These are phyloP conservation scores for Annulohypoxylon truncatum DNA, from an alignment of 2,329 filamentous ascomycete genomes.

Conservation along the genomic window DNA sequence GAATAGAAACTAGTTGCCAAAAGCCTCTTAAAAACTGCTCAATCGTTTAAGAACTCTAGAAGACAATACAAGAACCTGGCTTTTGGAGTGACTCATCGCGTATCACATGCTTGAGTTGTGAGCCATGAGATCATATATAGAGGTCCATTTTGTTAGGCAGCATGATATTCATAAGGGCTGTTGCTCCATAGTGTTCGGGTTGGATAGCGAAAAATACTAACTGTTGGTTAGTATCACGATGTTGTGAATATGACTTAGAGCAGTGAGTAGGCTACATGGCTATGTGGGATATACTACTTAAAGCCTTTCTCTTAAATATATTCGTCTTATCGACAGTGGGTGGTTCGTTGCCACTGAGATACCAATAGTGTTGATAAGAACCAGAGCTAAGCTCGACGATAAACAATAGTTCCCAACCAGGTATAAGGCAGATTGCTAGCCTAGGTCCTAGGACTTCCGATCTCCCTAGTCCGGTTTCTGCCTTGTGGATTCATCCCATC, in stretches of 20 bases:
- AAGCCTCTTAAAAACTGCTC: too few species aligned
- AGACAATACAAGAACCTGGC: too few species aligned
- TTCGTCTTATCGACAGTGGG: too few species aligned
- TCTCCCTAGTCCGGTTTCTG: background rate
- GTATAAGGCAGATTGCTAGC: background rate
- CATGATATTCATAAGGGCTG: too few species aligned
- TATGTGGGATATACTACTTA: background rate
- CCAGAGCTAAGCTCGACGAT: background rate
- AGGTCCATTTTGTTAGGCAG: too few species aligned
- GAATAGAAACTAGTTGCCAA: too few species aligned
- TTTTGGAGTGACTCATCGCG: too few species aligned
- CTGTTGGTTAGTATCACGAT: background rate
- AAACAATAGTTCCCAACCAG: background rate
- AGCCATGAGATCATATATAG: too few species aligned
- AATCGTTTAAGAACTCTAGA: too few species aligned
- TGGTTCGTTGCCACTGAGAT: background rate
- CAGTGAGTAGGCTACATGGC: background rate
- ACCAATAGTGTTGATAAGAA: background rate
- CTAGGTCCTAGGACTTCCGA: background rate
- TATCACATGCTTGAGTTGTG: too few species aligned
- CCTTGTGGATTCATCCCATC: background rate
- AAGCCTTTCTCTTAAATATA: background rate
- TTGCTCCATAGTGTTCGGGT: too few species aligned
- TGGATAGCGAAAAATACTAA: background rate
- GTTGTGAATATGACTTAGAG: background rate